A percentile compares a stretch with the other conserved stretches of the same genome.
phyloP scores from a whole-genome alignment of 768 basidiomycete species.

The Rhodotorula paludigena region DNA sequence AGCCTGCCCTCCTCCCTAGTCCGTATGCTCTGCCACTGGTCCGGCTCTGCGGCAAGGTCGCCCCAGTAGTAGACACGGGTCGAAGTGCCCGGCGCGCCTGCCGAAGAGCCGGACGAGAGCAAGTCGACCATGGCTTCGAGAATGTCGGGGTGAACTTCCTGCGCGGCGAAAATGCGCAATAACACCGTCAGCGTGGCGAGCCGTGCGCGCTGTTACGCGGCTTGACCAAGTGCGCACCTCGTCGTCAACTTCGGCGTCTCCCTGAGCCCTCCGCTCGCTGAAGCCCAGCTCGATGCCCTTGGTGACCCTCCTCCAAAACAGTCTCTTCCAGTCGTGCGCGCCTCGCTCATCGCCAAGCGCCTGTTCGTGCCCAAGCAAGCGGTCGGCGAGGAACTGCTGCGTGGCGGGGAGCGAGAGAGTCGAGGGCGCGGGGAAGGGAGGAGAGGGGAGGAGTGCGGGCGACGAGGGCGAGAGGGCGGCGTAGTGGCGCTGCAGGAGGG shows the following conservation, averaged over 20 bases:
- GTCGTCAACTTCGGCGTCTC: constrained; percentile 15
- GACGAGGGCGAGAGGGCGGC: constrained; percentile 16
- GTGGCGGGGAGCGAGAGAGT: constrained; percentile 14
- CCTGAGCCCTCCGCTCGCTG: background rate
- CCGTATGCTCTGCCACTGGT: constrained; percentile 9
- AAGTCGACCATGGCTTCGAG: constrained; percentile 25
- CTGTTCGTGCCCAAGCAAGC: background rate
- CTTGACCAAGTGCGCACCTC: constrained; percentile 10
- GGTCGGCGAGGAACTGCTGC: constrained; percentile 23
- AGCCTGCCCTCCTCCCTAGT: constrained; percentile 30
- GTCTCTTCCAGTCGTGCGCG: constrained; percentile 11
- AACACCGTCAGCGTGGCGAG: background rate
- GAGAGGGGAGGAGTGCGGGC: constrained; percentile 8
- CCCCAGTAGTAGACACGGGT: constrained; percentile 33
- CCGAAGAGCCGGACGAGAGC: constrained; percentile 5
- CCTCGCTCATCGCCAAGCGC: background rate
- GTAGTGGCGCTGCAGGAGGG: constrained; percentile 2
- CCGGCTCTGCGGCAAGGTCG: background rate
- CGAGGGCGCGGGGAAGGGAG: constrained; percentile 10
- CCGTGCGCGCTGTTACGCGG: background rate
- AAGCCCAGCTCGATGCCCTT: constrained; percentile 26
- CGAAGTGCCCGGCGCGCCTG: background rate
- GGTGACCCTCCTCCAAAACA: constrained; percentile 25
- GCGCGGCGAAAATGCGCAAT: background rate
- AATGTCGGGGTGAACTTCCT: constrained; percentile 34